A percentile compares a stretch with the other conserved stretches of the same genome.
Conservation (phyloP, 2,329 filamentous ascomycete genomes). For the Elsinoe arachidis region DNA sequence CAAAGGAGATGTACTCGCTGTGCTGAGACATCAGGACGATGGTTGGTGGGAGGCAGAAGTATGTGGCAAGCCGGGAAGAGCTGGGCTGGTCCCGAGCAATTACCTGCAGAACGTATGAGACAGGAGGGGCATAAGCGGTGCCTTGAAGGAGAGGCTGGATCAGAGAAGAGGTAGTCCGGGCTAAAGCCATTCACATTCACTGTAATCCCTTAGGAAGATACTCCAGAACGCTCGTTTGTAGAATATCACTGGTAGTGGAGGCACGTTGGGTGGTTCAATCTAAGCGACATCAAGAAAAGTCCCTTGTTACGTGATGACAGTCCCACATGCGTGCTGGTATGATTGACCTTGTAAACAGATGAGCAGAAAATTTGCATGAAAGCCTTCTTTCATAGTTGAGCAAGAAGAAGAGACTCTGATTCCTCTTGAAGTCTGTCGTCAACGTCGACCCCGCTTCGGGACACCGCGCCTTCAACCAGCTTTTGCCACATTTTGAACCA, state of each 20-base stretch:
- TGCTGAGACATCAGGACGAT: slow-evolving; percentile 87
- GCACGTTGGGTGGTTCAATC: background rate
- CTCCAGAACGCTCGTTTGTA: slow-evolving; percentile 3
- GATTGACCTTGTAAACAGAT: background rate
- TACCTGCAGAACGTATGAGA: slow-evolving; percentile 46
- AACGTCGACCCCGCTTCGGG: slow-evolving; percentile 1
- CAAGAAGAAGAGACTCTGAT: background rate
- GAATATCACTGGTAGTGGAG: background rate
- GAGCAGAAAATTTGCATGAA: background rate
- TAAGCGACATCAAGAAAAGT: background rate
- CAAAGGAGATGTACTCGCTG: slow-evolving; percentile 85
- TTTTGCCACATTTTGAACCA: background rate
- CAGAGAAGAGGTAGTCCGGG: background rate
- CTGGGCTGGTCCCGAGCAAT: slow-evolving; percentile 58
- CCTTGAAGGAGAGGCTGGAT: background rate
- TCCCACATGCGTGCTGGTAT: background rate
- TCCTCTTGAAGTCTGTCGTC: background rate
- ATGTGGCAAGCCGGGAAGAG: slow-evolving; percentile 50
- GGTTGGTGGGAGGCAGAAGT: slow-evolving; percentile 99
- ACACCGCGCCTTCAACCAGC: background rate
- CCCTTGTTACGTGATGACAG: background rate
- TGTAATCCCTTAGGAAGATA: background rate
- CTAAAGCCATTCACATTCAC: background rate
- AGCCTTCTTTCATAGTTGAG: background rate
- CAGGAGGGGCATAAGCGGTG: background rate